Evolutionary conservation across 495 filamentous ascomycete species (phyloP), one percentile per base, ranked within the genome.

Genomic region (Glutinoglossum americanum): DNA sequence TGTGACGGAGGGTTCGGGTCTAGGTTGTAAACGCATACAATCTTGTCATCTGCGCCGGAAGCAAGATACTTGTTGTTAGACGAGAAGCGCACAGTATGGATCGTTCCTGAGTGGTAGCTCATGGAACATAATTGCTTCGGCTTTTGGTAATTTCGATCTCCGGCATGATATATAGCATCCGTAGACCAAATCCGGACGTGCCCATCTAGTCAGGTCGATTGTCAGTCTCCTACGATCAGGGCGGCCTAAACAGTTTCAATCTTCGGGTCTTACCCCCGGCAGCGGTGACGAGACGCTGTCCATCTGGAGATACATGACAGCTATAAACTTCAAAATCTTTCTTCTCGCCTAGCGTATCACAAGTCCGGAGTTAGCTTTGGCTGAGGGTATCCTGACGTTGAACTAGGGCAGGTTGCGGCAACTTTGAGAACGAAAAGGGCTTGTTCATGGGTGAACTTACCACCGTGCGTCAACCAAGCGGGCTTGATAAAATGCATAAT

Each of bases 251-350:
- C 44, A 45, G 41, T 30, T 37, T 65, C 54, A 55, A n/a, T 59
- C 49, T 47, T 54, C 61, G 45, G 60, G 25, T 67, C 77, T 67
- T 67, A 90, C 85, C 87, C 81, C 89, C 89, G 64, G 86, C 89
- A 60, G 87, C 92, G 8, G 93, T 96, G 32, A 89, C 92, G 56
- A 99, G 74, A 59, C 92, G 78, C 61, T 77, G 81, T 62, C 89
- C 89, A 72, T 97, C 93, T 7, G 92, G 89, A 15, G 90, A 97
- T 58, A 97, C 80, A 74, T 97, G 87, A 69, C 90, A 94, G 65
- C 86, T 93, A 71, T 95, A 99, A 60, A 95, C 88, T 70, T 97
- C 93, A 68, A 92, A 92, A 64, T 94, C 88, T 64, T 94, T 94
- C 68, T 90, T 85, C 72, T 97, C 90, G 62, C 88, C 89, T 86